These are phyloP conservation scores for Garcia nutans DNA, from an alignment of 345 rosid species.

Conservation along the genomic window DNA sequence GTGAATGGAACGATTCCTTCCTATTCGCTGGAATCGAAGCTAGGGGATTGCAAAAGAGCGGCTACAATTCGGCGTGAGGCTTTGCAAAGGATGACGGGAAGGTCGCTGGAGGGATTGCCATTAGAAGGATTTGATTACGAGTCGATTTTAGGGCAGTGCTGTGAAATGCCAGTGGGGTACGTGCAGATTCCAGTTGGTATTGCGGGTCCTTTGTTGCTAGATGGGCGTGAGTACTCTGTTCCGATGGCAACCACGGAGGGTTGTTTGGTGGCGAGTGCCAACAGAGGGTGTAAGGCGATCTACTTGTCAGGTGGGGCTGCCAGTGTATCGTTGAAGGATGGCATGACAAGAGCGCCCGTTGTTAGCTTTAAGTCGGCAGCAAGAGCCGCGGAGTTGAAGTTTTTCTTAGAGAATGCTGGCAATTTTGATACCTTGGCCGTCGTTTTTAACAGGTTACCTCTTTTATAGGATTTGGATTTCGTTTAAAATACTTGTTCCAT, in stretches of 20 bases:
- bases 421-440: slow-evolving; percentile 67
- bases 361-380: slow-evolving; percentile 57
- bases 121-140: slow-evolving; percentile 80
- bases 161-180: slow-evolving; percentile 96
- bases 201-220: slow-evolving; percentile 84
- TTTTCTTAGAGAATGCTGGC: slow-evolving; percentile 65
- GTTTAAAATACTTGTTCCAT: not conserved
- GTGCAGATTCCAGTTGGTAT: slow-evolving; percentile 92
- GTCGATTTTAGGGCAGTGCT: slow-evolving; percentile 87
- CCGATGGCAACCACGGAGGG: slow-evolving; percentile 99
- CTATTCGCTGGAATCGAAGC: slow-evolving; percentile 63
- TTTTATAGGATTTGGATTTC: too few species aligned
- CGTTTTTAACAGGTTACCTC: slow-evolving; percentile 64
- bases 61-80: slow-evolving; percentile 73
- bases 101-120: slow-evolving; percentile 73
- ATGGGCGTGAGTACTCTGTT: slow-evolving; percentile 73
- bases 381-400: slow-evolving; percentile 73
- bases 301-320: slow-evolving; percentile 70
- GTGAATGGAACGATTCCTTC: slow-evolving; percentile 58
- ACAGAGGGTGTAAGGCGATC: slow-evolving; percentile 92
- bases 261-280: slow-evolving; percentile 85
- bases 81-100: slow-evolving; percentile 68
- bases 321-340: slow-evolving; percentile 57
- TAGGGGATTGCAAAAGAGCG: slow-evolving; percentile 80
- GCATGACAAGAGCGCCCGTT: slow-evolving; percentile 86